Percentiles rank a stretch among this genome's conserved stretches.
Conservation (phyloP, 352 stramenopile species). For the Thalassiosira allenii region DNA sequence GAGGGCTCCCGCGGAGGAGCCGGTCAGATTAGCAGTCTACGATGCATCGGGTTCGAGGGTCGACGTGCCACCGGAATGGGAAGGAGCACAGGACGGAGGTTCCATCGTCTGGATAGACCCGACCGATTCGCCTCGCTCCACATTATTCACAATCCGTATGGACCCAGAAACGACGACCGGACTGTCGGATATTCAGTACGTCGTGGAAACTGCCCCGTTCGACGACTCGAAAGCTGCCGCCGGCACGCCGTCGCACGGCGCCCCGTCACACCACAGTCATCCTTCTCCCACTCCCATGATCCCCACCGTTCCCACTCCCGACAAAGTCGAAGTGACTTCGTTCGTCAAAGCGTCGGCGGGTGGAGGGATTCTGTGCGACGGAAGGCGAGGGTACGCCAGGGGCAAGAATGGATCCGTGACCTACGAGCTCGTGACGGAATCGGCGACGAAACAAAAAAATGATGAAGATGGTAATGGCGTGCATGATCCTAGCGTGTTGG, state of each 20-base stretch:
- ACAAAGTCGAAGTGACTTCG: background rate
- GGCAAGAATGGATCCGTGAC: constrained; percentile 43
- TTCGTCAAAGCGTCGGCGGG: constrained; percentile 40
- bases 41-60: constrained; percentile 41
- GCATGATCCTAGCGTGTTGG: too few relatives aligned
- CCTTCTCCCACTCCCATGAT: constrained; percentile 18
- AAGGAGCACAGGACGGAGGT: constrained; percentile 16
- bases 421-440: constrained; percentile 37
- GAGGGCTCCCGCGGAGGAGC: constrained; percentile 6
- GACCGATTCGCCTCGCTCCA: background rate
- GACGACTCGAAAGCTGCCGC: constrained; percentile 1
- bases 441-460: background rate
- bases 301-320: constrained; percentile 4
- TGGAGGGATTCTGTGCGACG: constrained; percentile 49
- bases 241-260: background rate
- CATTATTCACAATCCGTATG: constrained; percentile 39
- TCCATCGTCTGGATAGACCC: constrained; percentile 50
- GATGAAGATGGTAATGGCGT: background rate
- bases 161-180: constrained; percentile 26
- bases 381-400: constrained; percentile 36
- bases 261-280: background rate
- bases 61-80: constrained; percentile 35
- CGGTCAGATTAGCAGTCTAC: constrained; percentile 45
- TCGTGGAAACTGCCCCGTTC: constrained; percentile 50
- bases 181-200: constrained; percentile 55